Conservation (phyloP, 495 filamentous ascomycete species). For the Thozetella sp. region DNA sequence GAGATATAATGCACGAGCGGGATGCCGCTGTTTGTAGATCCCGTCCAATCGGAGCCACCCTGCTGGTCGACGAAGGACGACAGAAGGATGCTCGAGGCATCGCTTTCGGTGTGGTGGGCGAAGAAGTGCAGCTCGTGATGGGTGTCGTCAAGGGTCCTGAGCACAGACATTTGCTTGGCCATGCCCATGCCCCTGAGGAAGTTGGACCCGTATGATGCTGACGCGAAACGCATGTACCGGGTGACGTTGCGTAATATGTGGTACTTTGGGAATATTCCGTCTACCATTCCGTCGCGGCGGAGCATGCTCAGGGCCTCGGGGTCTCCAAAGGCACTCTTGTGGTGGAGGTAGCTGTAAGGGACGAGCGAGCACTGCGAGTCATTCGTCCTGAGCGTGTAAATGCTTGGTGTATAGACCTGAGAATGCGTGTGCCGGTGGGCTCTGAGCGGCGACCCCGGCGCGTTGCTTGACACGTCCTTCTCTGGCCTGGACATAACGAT, state of each 20-base stretch:
- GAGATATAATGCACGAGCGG: conserved; percentile 80
- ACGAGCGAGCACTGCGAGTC: conserved; percentile 68
- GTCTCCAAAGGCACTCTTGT: conserved; percentile 55
- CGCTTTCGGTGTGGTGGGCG: conserved; percentile 68
- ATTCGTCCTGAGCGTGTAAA: conserved; percentile 69
- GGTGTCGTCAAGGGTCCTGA: conserved; percentile 49
- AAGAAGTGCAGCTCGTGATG: conserved; percentile 73
- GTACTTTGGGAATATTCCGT: conserved; percentile 65
- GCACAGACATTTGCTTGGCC: conserved; percentile 42
- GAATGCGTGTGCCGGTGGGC: conserved; percentile 36
- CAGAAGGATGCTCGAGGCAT: conserved; percentile 68
- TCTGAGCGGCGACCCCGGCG: conserved; percentile 8
- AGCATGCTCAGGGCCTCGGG: conserved; percentile 56
- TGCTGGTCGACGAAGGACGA: conserved; percentile 77
- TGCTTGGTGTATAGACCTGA: conserved; percentile 53
- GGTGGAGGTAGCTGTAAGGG: conserved; percentile 52
- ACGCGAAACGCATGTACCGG: conserved; percentile 77
- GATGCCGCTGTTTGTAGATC: conserved; percentile 71
- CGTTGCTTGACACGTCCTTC: conserved; percentile 6
- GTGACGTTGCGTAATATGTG: conserved; percentile 73
- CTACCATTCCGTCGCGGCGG: conserved; percentile 55
- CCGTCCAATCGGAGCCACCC: conserved; percentile 71
- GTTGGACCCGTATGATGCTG: conserved; percentile 73
- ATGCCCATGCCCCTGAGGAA: conserved; percentile 75
- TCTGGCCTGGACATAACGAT: conserved; percentile 8